Evolutionary conservation across 2,329 filamentous ascomycete species (phyloP).

Genomic region (Scedosporium minutisporum): DNA sequence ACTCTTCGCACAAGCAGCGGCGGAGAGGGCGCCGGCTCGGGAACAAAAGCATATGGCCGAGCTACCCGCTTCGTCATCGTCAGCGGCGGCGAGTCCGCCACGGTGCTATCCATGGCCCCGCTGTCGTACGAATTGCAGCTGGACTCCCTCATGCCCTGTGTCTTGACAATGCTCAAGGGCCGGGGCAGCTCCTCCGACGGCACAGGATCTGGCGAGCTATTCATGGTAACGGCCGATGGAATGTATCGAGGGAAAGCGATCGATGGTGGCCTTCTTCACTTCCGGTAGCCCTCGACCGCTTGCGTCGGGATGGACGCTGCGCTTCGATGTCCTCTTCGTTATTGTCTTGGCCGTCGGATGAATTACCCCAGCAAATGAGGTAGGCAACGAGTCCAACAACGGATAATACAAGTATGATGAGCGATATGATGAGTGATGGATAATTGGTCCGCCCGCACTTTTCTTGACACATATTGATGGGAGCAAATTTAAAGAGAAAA

Average conservation of each 20-base stretch:
- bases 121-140: neutral
- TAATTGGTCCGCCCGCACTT: neutral
- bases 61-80: neutral
- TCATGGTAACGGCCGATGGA: neutral
- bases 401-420: conserved; percentile 3
- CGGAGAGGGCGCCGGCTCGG: neutral
- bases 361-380: neutral
- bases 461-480: neutral
- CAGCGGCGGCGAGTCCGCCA: neutral
- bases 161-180: conserved; percentile 5
- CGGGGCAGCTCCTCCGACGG: neutral
- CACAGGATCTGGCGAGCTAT: neutral
- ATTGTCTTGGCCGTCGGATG: neutral
- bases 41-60: neutral
- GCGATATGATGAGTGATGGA: conserved; percentile 2
- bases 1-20: neutral
- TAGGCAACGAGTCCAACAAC: conserved; percentile 1
- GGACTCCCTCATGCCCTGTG: neutral
- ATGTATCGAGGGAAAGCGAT: neutral
- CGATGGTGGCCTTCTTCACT: neutral
- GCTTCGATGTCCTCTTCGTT: neutral
- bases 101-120: neutral
- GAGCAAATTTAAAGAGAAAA: neutral
- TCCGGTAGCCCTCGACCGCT: neutral
- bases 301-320: neutral